Evolutionary conservation across 768 basidiomycete genomes (phyloP), one percentile per base, ranked within the genome.

Genomic region (Clitopilus hobsonii): DNA sequence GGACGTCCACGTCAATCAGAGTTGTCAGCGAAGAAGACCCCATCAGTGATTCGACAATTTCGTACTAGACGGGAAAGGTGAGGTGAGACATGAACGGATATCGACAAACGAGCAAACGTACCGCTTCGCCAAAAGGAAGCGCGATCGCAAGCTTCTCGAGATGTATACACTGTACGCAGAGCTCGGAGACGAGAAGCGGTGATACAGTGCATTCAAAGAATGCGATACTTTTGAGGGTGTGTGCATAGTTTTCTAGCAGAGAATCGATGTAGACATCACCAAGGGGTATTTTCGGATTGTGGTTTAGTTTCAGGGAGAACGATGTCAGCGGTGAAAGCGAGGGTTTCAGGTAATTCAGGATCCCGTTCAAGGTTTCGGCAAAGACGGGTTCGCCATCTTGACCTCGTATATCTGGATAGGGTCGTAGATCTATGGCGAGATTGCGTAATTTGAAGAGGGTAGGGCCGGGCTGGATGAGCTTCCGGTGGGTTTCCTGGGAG

Each of bases 361-460:
- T 45, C 10, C 22, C 41, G n/a, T 16, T 18, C 10, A 45, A 45
- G 41, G 41, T 45, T 18, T 45, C 8, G 11, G 41, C 8, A 16
- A 45, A 16, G 41, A 18, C 10, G 18, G 41, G 22, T 23, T 45
- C 41, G 22, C 6, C 41, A 36, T 4, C 58, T 69, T 41, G 38
- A 18, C 8, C 41, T 18, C 18, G n/a, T 45, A 11, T 45, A n/a
- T n/a, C n/a, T 45, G 41, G 41, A 16, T 62, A 62, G 38, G 63
- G 69, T 49, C 78, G 78, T 0, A 76, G 65, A 58, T 87, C 84
- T 30, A 88, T 56, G 2, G 83, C 71, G 0, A 89, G 71, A 61
- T 83, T 74, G 0, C 69, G 72, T 0, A 89, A 71, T 28, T 70
- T 62, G 1, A 71, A 70, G 4, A 81, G 69, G 14, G 71, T 58